Base-by-base conservation (phyloP, 2,329 filamentous ascomycete species). In the Exophiala aquamarina region DNA sequence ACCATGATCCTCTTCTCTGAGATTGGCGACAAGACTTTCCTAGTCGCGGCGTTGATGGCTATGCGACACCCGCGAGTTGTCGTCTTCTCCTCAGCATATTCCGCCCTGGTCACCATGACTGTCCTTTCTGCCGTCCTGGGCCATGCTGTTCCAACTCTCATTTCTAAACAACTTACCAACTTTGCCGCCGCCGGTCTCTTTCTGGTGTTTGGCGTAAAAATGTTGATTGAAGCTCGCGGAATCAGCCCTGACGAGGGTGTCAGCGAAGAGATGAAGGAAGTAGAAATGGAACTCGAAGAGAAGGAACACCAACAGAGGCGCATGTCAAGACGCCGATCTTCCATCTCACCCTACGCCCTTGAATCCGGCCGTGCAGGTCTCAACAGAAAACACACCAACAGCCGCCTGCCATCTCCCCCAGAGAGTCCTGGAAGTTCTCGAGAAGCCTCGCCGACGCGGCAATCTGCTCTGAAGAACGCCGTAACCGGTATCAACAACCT, bases 1-100 rank as follows among this genome's bases (percentile, higher is more conserved):
- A 92, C 91, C 48, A 98, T 97, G 93, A 98, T 98, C 61, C 75
- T 97, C 54, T 86, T 97, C 60, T 96, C 92, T 37, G 93, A 98
- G 67, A 83, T 98, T 61, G 93, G 93, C 55, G 93, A 98, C 79
- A 98, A 98, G 73, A 98, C 93, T 0, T 98, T 98, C 74, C 78
- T 98, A 34, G 89, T 98, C 17, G 93, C 93, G 5, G 92, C 91
- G 6, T 81, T 98, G 14, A 98, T 98, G 93, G 93, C 93, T 10
- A 98, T 98, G 93, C 93, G 95, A 66, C 92, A 98, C 62, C 87
- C 93, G 53, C 86, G 93, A 42, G 74, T 95, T 55, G 79, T 97
- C 10, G 93, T 98, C 52, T 98, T 98, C 71, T 87, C 89, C 2
- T 90, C 93, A 6, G 93, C 93, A n/a, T 92, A 95, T 61, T 83